These are phyloP conservation scores for Garcia nutans DNA, from an alignment of 345 rosid species.

Conservation along the genomic window DNA sequence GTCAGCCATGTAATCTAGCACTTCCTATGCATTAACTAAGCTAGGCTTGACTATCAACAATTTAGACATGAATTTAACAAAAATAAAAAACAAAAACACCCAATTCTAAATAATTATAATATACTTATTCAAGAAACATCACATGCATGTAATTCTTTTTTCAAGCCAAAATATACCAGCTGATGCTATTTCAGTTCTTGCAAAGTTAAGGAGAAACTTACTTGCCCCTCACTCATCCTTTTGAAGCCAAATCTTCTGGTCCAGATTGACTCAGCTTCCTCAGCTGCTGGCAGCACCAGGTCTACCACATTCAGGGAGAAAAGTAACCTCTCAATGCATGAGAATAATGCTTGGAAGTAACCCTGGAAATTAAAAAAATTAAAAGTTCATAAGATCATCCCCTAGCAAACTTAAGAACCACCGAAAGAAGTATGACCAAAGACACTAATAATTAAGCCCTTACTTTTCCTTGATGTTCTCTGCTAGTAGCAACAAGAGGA, in stretches of 20 bases:
- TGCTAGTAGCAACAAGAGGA: slow-evolving; percentile 88
- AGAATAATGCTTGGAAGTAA: slow-evolving; percentile 82
- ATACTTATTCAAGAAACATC: not conserved
- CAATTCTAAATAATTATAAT: too few relatives aligned
- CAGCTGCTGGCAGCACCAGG: slow-evolving; percentile 95
- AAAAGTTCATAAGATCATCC: not conserved
- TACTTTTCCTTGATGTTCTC: slow-evolving; percentile 93
- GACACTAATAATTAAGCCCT: slow-evolving; percentile 14
- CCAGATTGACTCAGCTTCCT: slow-evolving; percentile 95
- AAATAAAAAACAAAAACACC: not conserved
- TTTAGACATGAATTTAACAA: not conserved
- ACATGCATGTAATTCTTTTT: not conserved
- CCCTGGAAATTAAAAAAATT: slow-evolving; percentile 49
- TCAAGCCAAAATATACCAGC: not conserved
- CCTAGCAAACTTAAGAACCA: slow-evolving; percentile 1
- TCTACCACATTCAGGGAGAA: slow-evolving; percentile 70
- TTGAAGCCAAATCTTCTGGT: slow-evolving; percentile 80
- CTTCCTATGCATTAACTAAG: not conserved
- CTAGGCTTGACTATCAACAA: not conserved
- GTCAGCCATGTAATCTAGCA: not conserved
- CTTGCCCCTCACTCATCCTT: slow-evolving; percentile 69
- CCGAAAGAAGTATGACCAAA: not conserved
- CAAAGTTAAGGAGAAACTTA: slow-evolving; percentile 37
- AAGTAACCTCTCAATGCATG: slow-evolving; percentile 76
- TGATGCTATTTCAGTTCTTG: too few relatives aligned